phyloP scores from a whole-genome alignment of 768 basidiomycete species.

The Suillus hirtellus region DNA sequence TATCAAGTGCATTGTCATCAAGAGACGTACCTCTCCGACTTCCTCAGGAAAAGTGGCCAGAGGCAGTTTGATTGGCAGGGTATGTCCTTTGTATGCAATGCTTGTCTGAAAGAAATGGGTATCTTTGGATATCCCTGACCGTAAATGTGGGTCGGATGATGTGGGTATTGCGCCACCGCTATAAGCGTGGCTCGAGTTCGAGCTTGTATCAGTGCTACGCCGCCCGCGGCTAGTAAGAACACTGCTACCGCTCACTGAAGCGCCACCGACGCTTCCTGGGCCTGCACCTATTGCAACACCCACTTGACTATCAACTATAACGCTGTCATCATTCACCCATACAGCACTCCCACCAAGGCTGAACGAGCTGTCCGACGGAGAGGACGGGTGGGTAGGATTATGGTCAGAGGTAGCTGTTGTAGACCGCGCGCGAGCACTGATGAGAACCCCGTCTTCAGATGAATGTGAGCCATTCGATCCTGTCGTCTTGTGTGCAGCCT shows the following conservation, averaged over 20 bases:
- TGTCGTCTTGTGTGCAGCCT: conserved; percentile 46
- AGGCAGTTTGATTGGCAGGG: conserved; percentile 89
- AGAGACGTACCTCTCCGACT: conserved; percentile 85
- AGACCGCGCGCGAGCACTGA: conserved; percentile 41
- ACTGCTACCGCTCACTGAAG: conserved; percentile 37
- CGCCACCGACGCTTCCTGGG: conserved; percentile 40
- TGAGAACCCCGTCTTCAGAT: conserved; percentile 67
- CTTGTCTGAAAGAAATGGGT: conserved; percentile 92
- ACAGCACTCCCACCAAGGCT: conserved; percentile 79
- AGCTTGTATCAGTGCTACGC: conserved; percentile 73
- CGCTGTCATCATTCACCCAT: conserved; percentile 81
- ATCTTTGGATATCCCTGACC: conserved; percentile 67
- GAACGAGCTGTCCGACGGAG: conserved; percentile 74
- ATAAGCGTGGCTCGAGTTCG: conserved; percentile 59
- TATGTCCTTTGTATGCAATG: conserved; percentile 80
- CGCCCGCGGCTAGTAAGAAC: conserved; percentile 52
- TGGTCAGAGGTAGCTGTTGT: conserved; percentile 35
- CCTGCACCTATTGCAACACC: conserved; percentile 42
- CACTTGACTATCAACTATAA: conserved; percentile 44
- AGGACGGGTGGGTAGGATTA: conserved; percentile 40
- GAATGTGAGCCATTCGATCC: conserved; percentile 63
- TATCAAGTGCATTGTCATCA: conserved; percentile 1
- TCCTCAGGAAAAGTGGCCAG: conserved; percentile 89
- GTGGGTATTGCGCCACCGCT: conserved; percentile 39
- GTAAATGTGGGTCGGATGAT: conserved; percentile 46